phyloP scores from a whole-genome alignment of 108 stramenopile species.

The Heterococcus sp. region DNA sequence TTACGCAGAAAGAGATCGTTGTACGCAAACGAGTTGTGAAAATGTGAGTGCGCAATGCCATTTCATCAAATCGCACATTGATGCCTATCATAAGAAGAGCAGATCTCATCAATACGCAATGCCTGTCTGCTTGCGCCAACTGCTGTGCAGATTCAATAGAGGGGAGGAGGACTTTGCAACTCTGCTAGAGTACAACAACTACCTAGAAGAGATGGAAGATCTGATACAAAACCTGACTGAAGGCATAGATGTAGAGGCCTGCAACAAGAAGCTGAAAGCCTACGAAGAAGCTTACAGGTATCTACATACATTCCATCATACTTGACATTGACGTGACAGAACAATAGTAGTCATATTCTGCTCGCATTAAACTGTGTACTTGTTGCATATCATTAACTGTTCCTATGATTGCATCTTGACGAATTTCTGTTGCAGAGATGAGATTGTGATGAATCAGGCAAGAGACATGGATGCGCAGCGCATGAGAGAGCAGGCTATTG shows the following conservation, averaged over 20 bases:
- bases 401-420: too few species aligned
- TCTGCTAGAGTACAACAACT: background rate
- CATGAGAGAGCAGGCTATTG: background rate
- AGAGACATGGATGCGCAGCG: background rate
- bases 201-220: background rate
- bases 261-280: background rate
- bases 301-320: too few species aligned
- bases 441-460: background rate
- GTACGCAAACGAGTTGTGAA: background rate
- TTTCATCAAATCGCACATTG: too few species aligned
- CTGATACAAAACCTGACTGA: background rate
- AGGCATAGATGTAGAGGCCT: background rate
- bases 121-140: background rate
- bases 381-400: too few species aligned
- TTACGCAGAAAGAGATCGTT: background rate
- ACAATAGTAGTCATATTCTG: too few species aligned
- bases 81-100: too few species aligned
- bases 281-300: background rate
- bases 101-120: too few species aligned
- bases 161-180: background rate
- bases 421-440: too few species aligned
- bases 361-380: too few species aligned
- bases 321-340: too few species aligned
- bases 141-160: background rate
- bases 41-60: slow-evolving; percentile 1